Conservation (phyloP, 1,284 basidiomycete species). For the Kalmanozyma brasiliensis region DNA sequence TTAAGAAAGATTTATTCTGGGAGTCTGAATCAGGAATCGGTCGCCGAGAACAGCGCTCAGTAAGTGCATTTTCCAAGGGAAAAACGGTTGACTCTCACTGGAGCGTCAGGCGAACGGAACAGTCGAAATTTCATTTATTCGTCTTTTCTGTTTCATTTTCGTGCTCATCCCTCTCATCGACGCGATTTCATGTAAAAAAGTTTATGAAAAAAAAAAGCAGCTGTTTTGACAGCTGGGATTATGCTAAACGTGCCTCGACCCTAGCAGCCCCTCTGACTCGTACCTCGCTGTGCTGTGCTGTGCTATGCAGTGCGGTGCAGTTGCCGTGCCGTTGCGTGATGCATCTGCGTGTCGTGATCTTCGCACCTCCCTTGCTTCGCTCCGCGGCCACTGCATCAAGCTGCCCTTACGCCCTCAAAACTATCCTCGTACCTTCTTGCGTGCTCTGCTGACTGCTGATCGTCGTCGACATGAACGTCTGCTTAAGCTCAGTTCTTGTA, state of each 20-base stretch:
- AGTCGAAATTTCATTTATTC: too few relatives aligned
- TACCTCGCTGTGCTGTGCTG: constrained; percentile 1
- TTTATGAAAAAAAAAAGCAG: constrained; percentile 7
- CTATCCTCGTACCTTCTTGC: constrained; percentile 19
- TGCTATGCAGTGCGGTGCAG: too few relatives aligned
- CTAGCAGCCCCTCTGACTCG: neutral
- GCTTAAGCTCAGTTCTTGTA: constrained; percentile 4
- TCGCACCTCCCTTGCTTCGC: neutral
- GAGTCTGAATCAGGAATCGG: too few relatives aligned
- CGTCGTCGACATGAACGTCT: constrained; percentile 26
- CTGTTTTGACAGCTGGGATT: constrained; percentile 36
- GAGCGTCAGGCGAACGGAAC: too few relatives aligned
- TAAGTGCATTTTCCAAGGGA: too few relatives aligned
- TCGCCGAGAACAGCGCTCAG: too few relatives aligned
- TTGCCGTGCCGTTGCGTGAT: too few relatives aligned
- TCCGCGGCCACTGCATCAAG: too few relatives aligned
- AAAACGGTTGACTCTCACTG: too few relatives aligned
- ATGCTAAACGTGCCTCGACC: constrained; percentile 29
- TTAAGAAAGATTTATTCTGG: too few relatives aligned
- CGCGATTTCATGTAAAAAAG: too few relatives aligned
- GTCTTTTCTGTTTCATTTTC: too few relatives aligned
- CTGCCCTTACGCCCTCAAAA: constrained; percentile 2
- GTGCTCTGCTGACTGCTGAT: constrained; percentile 29
- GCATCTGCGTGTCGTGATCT: constrained; percentile 18
- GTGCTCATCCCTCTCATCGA: constrained; percentile 1